Conservation (phyloP, 2,329 filamentous ascomycete species). For the Scedosporium minutisporum region DNA sequence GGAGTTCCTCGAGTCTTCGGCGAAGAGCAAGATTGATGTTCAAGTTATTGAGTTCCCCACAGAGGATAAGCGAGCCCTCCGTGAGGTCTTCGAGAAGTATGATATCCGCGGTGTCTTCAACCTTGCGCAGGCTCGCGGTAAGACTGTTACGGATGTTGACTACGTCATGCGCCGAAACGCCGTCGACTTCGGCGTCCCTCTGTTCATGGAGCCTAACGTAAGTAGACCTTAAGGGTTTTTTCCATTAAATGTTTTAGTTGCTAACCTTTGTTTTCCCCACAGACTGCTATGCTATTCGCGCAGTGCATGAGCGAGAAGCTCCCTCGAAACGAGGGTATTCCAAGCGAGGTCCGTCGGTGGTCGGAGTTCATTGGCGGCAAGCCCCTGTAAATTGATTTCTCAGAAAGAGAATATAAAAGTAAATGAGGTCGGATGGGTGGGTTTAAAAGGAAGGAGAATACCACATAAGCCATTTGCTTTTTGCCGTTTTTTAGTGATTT, state of each 20-base stretch:
- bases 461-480: constrained; percentile 1
- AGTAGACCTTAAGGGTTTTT: constrained; percentile 20
- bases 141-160: constrained; percentile 81
- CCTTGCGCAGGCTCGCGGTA: constrained; percentile 72
- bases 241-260: constrained; percentile 5
- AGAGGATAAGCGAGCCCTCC: constrained; percentile 86
- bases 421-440: background rate
- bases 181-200: constrained; percentile 92
- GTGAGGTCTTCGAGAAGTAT: constrained; percentile 94
- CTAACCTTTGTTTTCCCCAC: constrained; percentile 18
- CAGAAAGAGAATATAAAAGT: background rate
- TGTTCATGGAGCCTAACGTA: constrained; percentile 98
- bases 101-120: constrained; percentile 96
- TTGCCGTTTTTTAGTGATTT: background rate
- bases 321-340: constrained; percentile 78
- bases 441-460: background rate
- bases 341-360: constrained; percentile 85
- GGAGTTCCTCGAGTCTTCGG: constrained; percentile 63
- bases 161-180: constrained; percentile 95
- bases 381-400: constrained; percentile 53
- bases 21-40: constrained; percentile 59
- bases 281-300: constrained; percentile 94
- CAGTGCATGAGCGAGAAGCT: constrained; percentile 97
- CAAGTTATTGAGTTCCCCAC: constrained; percentile 96
- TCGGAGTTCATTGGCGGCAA: constrained; percentile 89